These are phyloP conservation scores for Xylaria palmicola DNA, from an alignment of 495 filamentous ascomycete species.

Conservation along the genomic window DNA sequence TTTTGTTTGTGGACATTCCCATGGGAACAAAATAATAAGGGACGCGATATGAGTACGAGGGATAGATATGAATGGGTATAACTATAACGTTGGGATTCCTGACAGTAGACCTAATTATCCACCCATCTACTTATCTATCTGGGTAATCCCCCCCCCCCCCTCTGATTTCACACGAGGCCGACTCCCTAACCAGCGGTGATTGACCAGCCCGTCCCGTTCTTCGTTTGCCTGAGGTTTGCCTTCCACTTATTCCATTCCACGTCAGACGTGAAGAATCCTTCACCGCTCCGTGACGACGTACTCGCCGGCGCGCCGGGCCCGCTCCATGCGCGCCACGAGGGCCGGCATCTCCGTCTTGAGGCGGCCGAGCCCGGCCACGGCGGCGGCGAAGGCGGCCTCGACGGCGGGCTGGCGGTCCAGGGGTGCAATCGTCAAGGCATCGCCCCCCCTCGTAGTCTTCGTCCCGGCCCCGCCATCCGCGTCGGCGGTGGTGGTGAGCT, in stretches of 20 bases:
- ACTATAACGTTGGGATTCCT: slow-evolving; percentile 6
- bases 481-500: slow-evolving; percentile 23
- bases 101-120: neutral
- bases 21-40: neutral
- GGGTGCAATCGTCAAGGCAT: slow-evolving; percentile 18
- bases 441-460: neutral
- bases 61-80: slow-evolving; percentile 6
- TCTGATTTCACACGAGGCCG: too few species aligned
- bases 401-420: slow-evolving; percentile 51
- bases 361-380: slow-evolving; percentile 51
- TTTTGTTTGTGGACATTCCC: too few species aligned
- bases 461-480: neutral
- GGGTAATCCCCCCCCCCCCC: too few species aligned
- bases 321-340: slow-evolving; percentile 74
- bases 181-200: neutral
- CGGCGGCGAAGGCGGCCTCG: slow-evolving; percentile 49
- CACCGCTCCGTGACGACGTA: slow-evolving; percentile 47
- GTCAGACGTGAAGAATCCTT: too few species aligned
- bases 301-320: slow-evolving; percentile 68
- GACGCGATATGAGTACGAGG: neutral
- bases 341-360: slow-evolving; percentile 64
- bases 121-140: too few species aligned
- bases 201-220: too few species aligned
- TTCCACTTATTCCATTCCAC: too few species aligned
- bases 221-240: too few species aligned